A percentile compares a stretch with the other conserved stretches of the same genome.
phyloP scores from a whole-genome alignment of 371 early-diverging fungal genomes.

The Apophysomyces elegans region DNA sequence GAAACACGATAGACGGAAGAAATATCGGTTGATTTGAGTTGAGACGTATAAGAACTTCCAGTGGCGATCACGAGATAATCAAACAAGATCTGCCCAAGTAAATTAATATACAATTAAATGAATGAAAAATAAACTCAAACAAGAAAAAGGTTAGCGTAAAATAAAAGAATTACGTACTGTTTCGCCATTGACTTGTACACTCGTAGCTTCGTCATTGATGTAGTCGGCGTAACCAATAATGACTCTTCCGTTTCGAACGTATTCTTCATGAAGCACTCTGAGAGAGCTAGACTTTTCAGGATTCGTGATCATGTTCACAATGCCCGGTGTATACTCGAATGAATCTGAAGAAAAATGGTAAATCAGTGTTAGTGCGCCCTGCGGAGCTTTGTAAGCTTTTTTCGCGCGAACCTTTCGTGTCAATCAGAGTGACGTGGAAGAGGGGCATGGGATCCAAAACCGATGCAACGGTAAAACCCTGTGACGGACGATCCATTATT shows the following conservation, averaged over 20 bases:
- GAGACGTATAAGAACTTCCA: slow-evolving; percentile 62
- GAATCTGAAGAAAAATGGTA: slow-evolving; percentile 25
- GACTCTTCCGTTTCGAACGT: slow-evolving; percentile 19
- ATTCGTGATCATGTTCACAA: slow-evolving; percentile 24
- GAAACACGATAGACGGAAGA: slow-evolving; percentile 40
- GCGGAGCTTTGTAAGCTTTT: no score
- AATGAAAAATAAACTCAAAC: background rate
- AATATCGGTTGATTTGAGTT: slow-evolving; percentile 45
- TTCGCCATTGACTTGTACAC: slow-evolving; percentile 21
- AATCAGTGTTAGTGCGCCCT: no score
- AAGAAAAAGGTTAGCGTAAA: background rate
- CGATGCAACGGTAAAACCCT: slow-evolving; percentile 48
- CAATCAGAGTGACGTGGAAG: slow-evolving; percentile 45
- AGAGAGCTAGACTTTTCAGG: slow-evolving; percentile 19
- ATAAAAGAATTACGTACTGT: slow-evolving; percentile 20
- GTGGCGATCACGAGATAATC: slow-evolving; percentile 78
- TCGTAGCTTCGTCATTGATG: slow-evolving; percentile 8
- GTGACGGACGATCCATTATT: slow-evolving; percentile 6
- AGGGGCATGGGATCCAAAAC: slow-evolving; percentile 46
- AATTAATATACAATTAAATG: background rate
- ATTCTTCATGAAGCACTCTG: slow-evolving; percentile 17
- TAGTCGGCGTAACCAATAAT: slow-evolving; percentile 20
- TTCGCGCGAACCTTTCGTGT: slow-evolving; percentile 38
- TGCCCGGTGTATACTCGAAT: slow-evolving; percentile 40
- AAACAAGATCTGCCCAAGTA: slow-evolving; percentile 48